phyloP scores from a whole-genome alignment of 371 early-diverging fungal species.

The Mucor racemosus region DNA sequence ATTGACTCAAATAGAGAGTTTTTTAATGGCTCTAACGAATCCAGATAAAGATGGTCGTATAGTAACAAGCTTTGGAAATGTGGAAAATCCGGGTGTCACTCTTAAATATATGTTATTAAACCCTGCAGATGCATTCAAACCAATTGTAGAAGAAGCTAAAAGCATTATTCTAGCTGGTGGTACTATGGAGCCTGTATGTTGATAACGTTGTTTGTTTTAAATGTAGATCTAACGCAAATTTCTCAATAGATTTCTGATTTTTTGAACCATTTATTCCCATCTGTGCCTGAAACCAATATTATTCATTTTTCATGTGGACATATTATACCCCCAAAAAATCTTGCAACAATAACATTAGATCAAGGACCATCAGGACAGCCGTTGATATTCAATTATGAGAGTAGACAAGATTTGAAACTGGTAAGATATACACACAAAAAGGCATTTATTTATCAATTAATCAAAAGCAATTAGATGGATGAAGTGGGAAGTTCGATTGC shows the following conservation, averaged over 20 bases:
- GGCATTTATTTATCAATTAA: neutral
- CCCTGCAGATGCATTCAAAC: conserved; percentile 83
- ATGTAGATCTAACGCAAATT: neutral
- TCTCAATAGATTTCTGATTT: conserved; percentile 48
- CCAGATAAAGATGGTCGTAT: conserved; percentile 76
- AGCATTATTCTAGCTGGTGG: conserved; percentile 95
- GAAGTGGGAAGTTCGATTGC: conserved; percentile 75
- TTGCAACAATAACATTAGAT: conserved; percentile 68
- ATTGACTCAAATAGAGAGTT: conserved; percentile 57
- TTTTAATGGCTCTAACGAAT: conserved; percentile 65
- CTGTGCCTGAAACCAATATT: conserved; percentile 48
- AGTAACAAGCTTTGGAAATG: conserved; percentile 40
- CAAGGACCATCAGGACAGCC: conserved; percentile 66
- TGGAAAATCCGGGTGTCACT: conserved; percentile 29
- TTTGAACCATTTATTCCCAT: conserved; percentile 56
- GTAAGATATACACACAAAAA: conserved; percentile 31
- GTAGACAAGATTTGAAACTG: conserved; percentile 57
- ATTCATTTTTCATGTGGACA: conserved; percentile 82
- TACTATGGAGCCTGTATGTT: conserved; percentile 90
- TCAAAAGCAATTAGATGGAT: conserved; percentile 55
- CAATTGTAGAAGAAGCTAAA: conserved; percentile 79
- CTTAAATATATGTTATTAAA: conserved; percentile 83
- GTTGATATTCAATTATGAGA: conserved; percentile 76
- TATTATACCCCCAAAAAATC: conserved; percentile 70
- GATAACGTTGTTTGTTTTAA: neutral